Evolutionary conservation across 164 flowering plant species (phyloP).

Genomic region (Saururus chinensis): DNA sequence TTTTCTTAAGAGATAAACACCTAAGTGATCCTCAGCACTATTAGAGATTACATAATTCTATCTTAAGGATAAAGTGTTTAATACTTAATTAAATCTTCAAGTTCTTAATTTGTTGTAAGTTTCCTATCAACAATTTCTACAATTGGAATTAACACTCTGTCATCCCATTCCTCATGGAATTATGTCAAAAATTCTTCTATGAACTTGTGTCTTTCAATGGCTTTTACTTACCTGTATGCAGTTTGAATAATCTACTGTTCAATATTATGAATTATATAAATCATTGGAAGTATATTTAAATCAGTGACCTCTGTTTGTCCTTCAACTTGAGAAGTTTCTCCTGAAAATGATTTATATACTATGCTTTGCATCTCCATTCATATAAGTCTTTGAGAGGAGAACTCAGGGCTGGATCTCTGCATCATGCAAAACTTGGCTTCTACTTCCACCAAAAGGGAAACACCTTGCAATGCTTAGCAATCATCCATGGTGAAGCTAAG

Average conservation of each 20-base stretch:
- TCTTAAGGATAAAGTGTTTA: too few relatives aligned
- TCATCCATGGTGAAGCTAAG: too few relatives aligned
- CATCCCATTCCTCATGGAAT: slow-evolving; percentile 87
- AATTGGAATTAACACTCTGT: too few relatives aligned
- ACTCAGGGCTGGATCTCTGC: slow-evolving; percentile 52
- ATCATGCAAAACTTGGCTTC: slow-evolving; percentile 64
- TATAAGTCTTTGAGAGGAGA: slow-evolving; percentile 66
- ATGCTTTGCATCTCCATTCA: slow-evolving; percentile 59
- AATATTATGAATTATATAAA: too few relatives aligned
- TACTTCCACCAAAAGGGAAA: slow-evolving; percentile 91
- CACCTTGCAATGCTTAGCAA: slow-evolving; percentile 91
- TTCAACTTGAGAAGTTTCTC: slow-evolving; percentile 88
- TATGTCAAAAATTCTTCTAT: slow-evolving; percentile 65
- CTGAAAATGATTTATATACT: slow-evolving; percentile 81
- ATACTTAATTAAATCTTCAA: too few relatives aligned
- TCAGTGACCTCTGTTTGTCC: slow-evolving; percentile 57
- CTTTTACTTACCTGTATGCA: slow-evolving; percentile 77
- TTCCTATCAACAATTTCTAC: too few relatives aligned
- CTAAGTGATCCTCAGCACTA: too few relatives aligned
- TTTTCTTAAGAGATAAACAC: too few relatives aligned
- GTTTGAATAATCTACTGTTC: background rate
- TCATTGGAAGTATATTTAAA: background rate
- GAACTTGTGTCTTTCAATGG: slow-evolving; percentile 88
- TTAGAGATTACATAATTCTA: too few relatives aligned
- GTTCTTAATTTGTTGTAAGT: too few relatives aligned